Percentiles rank a stretch among this genome's conserved stretches.
phyloP scores from a whole-genome alignment of 2,329 filamentous ascomycete species.

The Trichoderma aggressivum region DNA sequence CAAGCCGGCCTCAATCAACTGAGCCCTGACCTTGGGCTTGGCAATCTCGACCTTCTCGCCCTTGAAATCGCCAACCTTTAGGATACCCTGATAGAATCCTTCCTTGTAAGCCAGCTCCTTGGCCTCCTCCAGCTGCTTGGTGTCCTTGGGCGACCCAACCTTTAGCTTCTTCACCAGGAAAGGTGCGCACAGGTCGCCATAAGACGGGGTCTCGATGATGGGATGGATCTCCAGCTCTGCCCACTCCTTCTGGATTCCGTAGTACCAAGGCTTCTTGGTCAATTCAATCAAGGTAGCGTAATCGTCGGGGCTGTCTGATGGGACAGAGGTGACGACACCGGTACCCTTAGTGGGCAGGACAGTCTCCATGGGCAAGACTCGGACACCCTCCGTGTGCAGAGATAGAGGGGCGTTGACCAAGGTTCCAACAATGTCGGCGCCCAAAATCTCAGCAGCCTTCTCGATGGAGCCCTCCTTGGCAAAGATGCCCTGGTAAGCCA shows the following conservation, averaged over 20 bases:
- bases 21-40: conserved; percentile 78
- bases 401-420: conserved; percentile 86
- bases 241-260: conserved; percentile 96
- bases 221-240: conserved; percentile 84
- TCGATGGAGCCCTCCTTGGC: conserved; percentile 71
- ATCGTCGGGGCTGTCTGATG: conserved; percentile 91
- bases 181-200: conserved; percentile 80
- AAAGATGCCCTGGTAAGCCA: conserved; percentile 91
- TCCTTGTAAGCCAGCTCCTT: conserved; percentile 98
- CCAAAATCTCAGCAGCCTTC: conserved; percentile 70
- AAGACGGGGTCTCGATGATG: conserved; percentile 84
- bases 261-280: conserved; percentile 92
- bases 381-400: conserved; percentile 75
- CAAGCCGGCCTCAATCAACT: conserved; percentile 70
- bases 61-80: conserved; percentile 83
- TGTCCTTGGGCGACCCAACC: conserved; percentile 94
- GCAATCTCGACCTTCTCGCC: conserved; percentile 82
- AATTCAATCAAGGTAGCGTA: conserved; percentile 86
- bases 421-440: conserved; percentile 82
- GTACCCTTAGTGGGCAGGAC: conserved; percentile 93
- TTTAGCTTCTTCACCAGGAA: conserved; percentile 87
- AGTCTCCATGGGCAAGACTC: conserved; percentile 92
- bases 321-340: conserved; percentile 92
- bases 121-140: conserved; percentile 81
- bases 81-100: conserved; percentile 91